Percentiles rank a stretch among this genome's conserved stretches.
Evolutionary conservation across 1,284 basidiomycete species (phyloP).

Genomic region (Ustanciosporium gigantosporum): DNA sequence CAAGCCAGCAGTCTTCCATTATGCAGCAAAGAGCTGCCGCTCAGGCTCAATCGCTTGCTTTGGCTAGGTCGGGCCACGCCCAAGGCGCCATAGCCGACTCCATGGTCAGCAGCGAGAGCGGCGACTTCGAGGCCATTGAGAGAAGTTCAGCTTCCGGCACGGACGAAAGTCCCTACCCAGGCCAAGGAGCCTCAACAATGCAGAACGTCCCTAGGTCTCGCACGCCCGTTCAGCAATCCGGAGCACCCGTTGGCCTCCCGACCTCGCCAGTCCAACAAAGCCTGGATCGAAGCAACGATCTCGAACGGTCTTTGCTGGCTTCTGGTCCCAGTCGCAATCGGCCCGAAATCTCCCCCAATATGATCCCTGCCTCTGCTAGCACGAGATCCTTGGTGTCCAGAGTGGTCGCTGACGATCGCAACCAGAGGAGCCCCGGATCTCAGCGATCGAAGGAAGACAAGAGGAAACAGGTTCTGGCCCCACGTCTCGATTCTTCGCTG

Average conservation of each 20-base stretch:
- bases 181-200: slow-evolving; percentile 2
- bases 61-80: slow-evolving; percentile 3
- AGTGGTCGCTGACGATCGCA: slow-evolving; percentile 19
- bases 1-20: slow-evolving; percentile 34
- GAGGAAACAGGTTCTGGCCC: slow-evolving; percentile 23
- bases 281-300: slow-evolving; percentile 13
- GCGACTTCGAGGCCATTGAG: slow-evolving; percentile 39
- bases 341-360: slow-evolving; percentile 21
- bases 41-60: slow-evolving; percentile 32
- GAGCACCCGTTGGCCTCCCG: slow-evolving; percentile 9
- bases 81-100: slow-evolving; percentile 10
- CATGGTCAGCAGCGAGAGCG: slow-evolving; percentile 19
- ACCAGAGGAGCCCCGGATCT: slow-evolving; percentile 11
- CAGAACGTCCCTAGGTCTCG: slow-evolving; percentile 11
- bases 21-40: slow-evolving; percentile 53
- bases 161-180: slow-evolving; percentile 10
- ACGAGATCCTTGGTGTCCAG: slow-evolving; percentile 26
- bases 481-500: slow-evolving; percentile 49
- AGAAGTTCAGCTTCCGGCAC: slow-evolving; percentile 35
- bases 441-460: slow-evolving; percentile 15
- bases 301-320: slow-evolving; percentile 27
- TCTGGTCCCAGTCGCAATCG: slow-evolving; percentile 33
- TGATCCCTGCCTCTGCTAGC: slow-evolving; percentile 34
- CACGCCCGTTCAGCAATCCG: slow-evolving; percentile 8
- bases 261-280: slow-evolving; percentile 13